A percentile compares a stretch with the other conserved stretches of the same genome.
Conservation (phyloP, 192 early-diverging fungal species). For the Rhizophagus sp. region DNA sequence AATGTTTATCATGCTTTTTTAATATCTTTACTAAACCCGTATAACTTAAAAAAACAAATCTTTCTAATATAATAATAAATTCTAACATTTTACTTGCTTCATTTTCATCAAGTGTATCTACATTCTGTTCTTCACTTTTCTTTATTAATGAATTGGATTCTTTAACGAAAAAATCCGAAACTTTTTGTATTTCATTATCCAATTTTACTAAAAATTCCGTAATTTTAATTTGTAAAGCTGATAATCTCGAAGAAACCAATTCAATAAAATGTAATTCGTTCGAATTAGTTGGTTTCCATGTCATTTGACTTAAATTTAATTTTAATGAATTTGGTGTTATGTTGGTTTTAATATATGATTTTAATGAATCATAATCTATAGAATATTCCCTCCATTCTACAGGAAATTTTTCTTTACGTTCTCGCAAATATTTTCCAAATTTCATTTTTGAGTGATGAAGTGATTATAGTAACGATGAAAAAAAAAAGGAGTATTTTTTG, state of each 20-base stretch:
- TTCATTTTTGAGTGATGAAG: slow-evolving; percentile 51
- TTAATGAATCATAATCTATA: slow-evolving; percentile 69
- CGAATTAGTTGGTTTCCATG: slow-evolving; percentile 29
- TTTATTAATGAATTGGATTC: slow-evolving; percentile 32
- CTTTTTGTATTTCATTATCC: slow-evolving; percentile 65
- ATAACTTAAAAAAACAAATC: slow-evolving; percentile 84
- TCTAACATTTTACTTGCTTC: slow-evolving; percentile 51
- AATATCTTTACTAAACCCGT: slow-evolving; percentile 85
- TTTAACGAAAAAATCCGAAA: slow-evolving; percentile 49
- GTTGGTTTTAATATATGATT: slow-evolving; percentile 53
- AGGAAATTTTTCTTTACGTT: slow-evolving; percentile 65
- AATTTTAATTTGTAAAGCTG: slow-evolving; percentile 55
- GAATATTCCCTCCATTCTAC: slow-evolving; percentile 64
- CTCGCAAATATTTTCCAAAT: slow-evolving; percentile 70
- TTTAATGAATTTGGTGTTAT: slow-evolving; percentile 47
- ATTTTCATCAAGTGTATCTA: slow-evolving; percentile 31
- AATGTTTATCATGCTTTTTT: slow-evolving; percentile 86
- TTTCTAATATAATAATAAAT: slow-evolving; percentile 70
- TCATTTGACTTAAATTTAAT: slow-evolving; percentile 32
- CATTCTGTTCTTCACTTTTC: slow-evolving; percentile 37
- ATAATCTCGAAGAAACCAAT: slow-evolving; percentile 57
- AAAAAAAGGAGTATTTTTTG: no score
- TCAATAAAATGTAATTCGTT: slow-evolving; percentile 55
- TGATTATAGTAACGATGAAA: no score
- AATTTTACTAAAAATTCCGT: slow-evolving; percentile 70